phyloP scores from a whole-genome alignment of 2,329 filamentous ascomycete species.

The Fusarium aywerte region DNA sequence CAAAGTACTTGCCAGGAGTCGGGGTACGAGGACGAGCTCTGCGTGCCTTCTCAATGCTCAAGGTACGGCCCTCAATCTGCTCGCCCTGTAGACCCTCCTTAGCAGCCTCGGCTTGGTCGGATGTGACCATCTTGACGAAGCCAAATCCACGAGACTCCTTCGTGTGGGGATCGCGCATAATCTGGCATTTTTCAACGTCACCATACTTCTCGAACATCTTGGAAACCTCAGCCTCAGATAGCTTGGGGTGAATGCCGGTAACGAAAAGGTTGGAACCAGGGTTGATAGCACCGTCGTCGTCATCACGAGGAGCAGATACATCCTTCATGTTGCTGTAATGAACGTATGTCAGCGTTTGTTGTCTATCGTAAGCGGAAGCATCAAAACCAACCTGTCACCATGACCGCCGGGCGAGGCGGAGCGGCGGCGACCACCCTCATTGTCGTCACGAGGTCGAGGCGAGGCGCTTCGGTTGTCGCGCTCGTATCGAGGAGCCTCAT shows the following conservation, averaged over 20 bases:
- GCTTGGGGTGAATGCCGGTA: constrained; percentile 93
- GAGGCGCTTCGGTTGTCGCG: constrained; percentile 74
- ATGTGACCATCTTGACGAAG: constrained; percentile 98
- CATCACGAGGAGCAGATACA: constrained; percentile 63
- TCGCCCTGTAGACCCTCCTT: constrained; percentile 97
- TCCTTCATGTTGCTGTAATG: constrained; percentile 61
- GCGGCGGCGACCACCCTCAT: constrained; percentile 68
- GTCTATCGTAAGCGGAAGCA: not conserved
- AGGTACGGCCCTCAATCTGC: constrained; percentile 90
- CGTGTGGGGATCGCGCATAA: constrained; percentile 98
- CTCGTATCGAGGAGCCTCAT: constrained; percentile 73
- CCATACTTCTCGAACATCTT: constrained; percentile 99
- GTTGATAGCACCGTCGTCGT: constrained; percentile 85
- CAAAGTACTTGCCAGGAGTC: constrained; percentile 98
- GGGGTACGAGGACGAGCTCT: constrained; percentile 94
- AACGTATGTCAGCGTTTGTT: constrained; percentile 18
- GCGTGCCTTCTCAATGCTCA: constrained; percentile 99
- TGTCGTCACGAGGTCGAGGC: constrained; percentile 71
- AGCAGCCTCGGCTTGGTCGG: constrained; percentile 94
- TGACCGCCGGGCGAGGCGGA: constrained; percentile 70
- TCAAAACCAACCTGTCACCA: constrained; percentile 45
- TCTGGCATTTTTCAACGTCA: constrained; percentile 98
- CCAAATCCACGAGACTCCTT: constrained; percentile 99
- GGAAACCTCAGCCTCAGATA: constrained; percentile 89
- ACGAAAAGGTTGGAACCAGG: constrained; percentile 98